phyloP scores from a whole-genome alignment of 805 yeast genomes.

The Starmerella bombi region DNA sequence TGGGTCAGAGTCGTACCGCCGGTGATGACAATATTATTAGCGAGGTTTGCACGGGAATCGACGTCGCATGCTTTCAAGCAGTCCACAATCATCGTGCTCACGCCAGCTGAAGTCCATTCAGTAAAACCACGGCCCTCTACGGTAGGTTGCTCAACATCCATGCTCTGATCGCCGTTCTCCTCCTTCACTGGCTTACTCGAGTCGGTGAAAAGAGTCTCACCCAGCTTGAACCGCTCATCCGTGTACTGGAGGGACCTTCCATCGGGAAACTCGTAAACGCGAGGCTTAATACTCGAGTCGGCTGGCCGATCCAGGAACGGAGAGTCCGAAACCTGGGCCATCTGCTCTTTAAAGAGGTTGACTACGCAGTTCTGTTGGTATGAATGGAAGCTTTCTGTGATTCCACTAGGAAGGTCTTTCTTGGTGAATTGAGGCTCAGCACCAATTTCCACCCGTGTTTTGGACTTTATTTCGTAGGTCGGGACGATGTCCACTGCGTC shows the following conservation, averaged over 20 bases:
- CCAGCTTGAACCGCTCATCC: slow-evolving; percentile 46
- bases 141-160: slow-evolving; percentile 1
- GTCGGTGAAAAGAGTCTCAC: slow-evolving; percentile 53
- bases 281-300: slow-evolving; percentile 27
- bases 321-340: slow-evolving; percentile 18
- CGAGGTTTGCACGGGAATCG: slow-evolving; percentile 78
- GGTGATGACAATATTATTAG: slow-evolving; percentile 76
- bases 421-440: slow-evolving; percentile 28
- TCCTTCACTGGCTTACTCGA: background rate
- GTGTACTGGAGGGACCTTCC: slow-evolving; percentile 55
- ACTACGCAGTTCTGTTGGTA: slow-evolving; percentile 43
- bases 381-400: slow-evolving; percentile 39
- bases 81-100: slow-evolving; percentile 48
- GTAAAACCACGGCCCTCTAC: slow-evolving; percentile 1
- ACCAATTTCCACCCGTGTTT: slow-evolving; percentile 26
- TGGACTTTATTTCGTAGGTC: slow-evolving; percentile 39
- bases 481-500: slow-evolving; percentile 29
- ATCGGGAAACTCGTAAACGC: slow-evolving; percentile 47
- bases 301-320: slow-evolving; percentile 31
- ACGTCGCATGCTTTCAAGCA: slow-evolving; percentile 46
- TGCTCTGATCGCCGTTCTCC: slow-evolving; percentile 4
- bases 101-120: slow-evolving; percentile 26
- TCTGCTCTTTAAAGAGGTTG: slow-evolving; percentile 59
- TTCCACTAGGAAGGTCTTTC: slow-evolving; percentile 23
- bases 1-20: slow-evolving; percentile 76